Evolutionary conservation across 805 yeast genomes (phyloP).

Genomic region (Teunomyces tritomae): DNA sequence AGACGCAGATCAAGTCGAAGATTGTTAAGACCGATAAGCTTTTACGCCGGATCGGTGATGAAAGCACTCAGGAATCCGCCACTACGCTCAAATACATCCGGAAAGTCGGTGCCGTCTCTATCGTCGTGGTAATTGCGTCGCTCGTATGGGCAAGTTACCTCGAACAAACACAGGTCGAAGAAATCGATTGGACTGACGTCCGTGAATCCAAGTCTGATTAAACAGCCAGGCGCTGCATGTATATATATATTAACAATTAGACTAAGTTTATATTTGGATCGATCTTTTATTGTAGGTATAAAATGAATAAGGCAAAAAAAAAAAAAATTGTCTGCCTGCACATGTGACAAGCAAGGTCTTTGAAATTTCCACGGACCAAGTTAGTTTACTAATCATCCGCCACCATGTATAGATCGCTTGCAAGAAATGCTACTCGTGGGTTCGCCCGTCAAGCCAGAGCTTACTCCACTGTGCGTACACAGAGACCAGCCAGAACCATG

Average conservation of each 20-base stretch:
- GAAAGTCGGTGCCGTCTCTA: conserved; percentile 24
- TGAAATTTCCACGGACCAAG: background rate
- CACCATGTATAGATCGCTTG: conserved; percentile 19
- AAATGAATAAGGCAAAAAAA: background rate
- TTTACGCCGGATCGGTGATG: conserved; percentile 33
- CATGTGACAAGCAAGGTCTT: background rate
- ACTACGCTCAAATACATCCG: conserved; percentile 24
- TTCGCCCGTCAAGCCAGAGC: background rate
- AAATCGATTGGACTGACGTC: conserved; percentile 14
- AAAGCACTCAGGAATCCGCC: conserved; percentile 28
- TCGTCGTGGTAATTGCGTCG: conserved; percentile 25
- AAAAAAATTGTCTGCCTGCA: background rate
- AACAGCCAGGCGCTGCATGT: conserved; percentile 1
- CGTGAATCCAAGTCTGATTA: conserved; percentile 16
- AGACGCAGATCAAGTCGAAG: conserved; percentile 13
- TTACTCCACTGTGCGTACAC: background rate
- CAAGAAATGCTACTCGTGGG: conserved; percentile 12
- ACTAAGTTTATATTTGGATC: background rate
- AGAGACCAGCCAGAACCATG: background rate
- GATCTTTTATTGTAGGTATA: too few relatives aligned
- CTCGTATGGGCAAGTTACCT: conserved; percentile 26
- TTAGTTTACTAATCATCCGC: conserved; percentile 1
- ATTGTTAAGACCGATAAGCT: conserved; percentile 16
- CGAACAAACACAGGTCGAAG: conserved; percentile 8
- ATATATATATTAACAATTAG: background rate